These are phyloP conservation scores for Lichina pygmaea DNA, from an alignment of 495 filamentous ascomycete species.

Conservation along the genomic window DNA sequence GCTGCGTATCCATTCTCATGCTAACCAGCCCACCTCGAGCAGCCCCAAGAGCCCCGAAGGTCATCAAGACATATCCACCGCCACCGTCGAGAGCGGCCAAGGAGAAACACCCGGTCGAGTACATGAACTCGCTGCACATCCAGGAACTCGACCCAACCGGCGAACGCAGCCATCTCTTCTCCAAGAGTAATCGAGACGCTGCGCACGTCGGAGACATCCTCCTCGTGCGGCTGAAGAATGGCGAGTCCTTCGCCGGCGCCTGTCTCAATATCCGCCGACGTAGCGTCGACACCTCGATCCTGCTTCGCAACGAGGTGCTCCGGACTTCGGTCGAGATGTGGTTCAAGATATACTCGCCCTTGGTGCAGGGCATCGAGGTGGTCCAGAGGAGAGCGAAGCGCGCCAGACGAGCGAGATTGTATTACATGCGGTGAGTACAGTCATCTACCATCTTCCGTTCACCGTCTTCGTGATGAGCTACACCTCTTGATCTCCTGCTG, in stretches of 20 bases:
- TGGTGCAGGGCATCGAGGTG: conserved; percentile 75
- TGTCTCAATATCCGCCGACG: conserved; percentile 58
- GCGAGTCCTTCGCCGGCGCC: conserved; percentile 77
- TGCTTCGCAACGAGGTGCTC: conserved; percentile 60
- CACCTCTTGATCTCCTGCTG: background rate
- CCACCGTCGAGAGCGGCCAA: conserved; percentile 17
- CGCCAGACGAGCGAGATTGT: conserved; percentile 67
- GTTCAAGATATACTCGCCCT: conserved; percentile 77
- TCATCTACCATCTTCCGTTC: conserved; percentile 7
- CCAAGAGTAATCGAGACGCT: conserved; percentile 41
- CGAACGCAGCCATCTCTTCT: conserved; percentile 55
- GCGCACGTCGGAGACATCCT: conserved; percentile 67
- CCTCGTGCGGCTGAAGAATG: conserved; percentile 55
- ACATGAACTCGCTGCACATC: conserved; percentile 38
- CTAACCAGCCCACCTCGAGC: background rate
- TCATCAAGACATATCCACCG: conserved; percentile 25
- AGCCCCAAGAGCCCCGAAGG: conserved; percentile 7
- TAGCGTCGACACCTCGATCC: conserved; percentile 62
- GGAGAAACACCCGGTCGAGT: conserved; percentile 32
- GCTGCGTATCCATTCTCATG: background rate
- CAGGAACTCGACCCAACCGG: conserved; percentile 55
- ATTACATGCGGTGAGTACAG: conserved; percentile 57
- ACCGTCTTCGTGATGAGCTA: background rate
- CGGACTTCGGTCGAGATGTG: conserved; percentile 91
- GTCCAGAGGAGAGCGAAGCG: conserved; percentile 64